Percentiles rank a stretch among this genome's conserved stretches.
Conservation (phyloP, 129 eudicot genomes). For the Erigeron canadensis region DNA sequence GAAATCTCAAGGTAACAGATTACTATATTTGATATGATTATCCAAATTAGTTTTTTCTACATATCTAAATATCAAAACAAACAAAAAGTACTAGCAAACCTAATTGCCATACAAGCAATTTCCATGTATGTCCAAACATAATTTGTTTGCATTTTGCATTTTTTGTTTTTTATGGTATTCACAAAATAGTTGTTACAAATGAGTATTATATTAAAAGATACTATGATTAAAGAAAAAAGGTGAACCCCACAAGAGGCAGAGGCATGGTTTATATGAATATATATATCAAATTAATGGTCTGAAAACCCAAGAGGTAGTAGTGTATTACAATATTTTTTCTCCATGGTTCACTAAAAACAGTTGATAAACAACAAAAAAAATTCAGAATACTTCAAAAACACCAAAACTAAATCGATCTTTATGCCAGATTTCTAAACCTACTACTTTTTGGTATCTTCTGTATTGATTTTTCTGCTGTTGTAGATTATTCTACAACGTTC, state of each 20-base stretch:
- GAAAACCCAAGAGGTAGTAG: background rate
- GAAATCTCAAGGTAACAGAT: too few relatives aligned
- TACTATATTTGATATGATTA: too few relatives aligned
- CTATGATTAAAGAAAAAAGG: background rate
- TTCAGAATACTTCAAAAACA: background rate
- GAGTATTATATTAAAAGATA: background rate
- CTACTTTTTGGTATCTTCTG: background rate
- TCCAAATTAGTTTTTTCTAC: background rate
- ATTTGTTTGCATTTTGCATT: background rate
- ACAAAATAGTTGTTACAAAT: background rate
- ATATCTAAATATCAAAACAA: background rate
- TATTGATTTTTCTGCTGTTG: background rate
- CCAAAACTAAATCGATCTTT: background rate
- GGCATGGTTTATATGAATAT: background rate
- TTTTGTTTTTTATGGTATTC: background rate
- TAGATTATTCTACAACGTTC: background rate
- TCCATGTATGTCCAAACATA: background rate
- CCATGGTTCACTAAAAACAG: background rate
- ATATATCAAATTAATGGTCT: background rate
- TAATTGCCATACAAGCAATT: background rate
- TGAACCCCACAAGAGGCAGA: background rate
- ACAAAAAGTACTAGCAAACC: too few relatives aligned
- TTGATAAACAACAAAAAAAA: background rate
- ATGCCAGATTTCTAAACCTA: background rate
- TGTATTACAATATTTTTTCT: background rate